Base-by-base conservation (phyloP, 805 yeast species). In the Starmerella stellata region DNA sequence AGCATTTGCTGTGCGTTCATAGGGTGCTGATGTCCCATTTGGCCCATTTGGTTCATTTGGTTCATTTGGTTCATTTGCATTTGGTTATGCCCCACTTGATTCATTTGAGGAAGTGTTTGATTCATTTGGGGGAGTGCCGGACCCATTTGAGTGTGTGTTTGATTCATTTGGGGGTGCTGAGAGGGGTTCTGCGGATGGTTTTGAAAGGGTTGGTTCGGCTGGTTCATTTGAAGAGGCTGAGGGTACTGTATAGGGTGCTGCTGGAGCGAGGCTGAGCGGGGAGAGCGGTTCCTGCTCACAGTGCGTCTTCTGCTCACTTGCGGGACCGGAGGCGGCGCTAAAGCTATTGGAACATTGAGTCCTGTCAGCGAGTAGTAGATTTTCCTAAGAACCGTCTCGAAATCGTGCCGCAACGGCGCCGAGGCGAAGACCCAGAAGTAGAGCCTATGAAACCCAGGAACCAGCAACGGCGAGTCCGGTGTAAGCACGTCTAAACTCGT, bases 341-440 rank as follows among this genome's bases (percentile, higher is more conserved):
- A 29, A 16, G 38, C 38, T 5, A 18, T 19, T 5, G 39, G 31
- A 4, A 37, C 38, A 16, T 18, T n/a, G 13, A 13, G 11, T 15
- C 44, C 43, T 3, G 67, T 54, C 47, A 73, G 47, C 23, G 60
- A 59, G 44, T 68, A 63, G 50, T 61, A 75, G 21, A 70, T 62
- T 36, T 69, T 66, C 5, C 74, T 53, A 5, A 75, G 44, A 7
- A 71, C 63, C 7, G 66, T 65, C 16, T 72, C 59, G 57, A 77
- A 76, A 2, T 69, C 74, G 8, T 67, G 63, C 43, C 76, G 65
- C 46, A 73, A 82, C 39, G 66, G 65, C 1, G 73, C 60, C 0
- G 72, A 57, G 39, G 65, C 61, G 1, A 80, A 73, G 44, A 68
- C 74, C 95, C 95, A 85, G 58, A 74, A 85, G 56, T 85, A 87